These are phyloP conservation scores for Dactylella cylindrospora DNA, from an alignment of 2,329 filamentous ascomycete species.

Conservation along the genomic window DNA sequence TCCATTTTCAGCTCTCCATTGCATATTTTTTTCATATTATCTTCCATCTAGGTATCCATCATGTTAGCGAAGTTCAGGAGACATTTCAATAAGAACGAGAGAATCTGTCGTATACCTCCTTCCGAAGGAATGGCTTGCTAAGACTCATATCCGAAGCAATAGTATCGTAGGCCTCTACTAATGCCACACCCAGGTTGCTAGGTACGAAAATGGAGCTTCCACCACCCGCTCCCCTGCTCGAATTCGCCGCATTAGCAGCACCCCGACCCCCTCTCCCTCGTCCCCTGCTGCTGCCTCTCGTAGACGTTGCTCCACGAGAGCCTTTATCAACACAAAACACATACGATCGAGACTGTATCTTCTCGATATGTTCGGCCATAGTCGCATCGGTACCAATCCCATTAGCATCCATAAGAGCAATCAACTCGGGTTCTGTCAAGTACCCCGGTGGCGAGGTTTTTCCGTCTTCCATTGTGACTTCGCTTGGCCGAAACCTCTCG, in stretches of 20 bases:
- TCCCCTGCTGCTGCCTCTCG: conserved; percentile 51
- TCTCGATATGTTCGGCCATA: conserved; percentile 97
- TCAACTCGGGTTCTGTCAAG: conserved; percentile 91
- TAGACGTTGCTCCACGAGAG: conserved; percentile 49
- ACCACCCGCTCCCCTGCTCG: conserved; percentile 54
- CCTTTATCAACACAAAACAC: conserved; percentile 65
- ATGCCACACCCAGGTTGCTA: conserved; percentile 82
- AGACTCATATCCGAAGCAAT: conserved; percentile 91
- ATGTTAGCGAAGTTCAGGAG: background rate
- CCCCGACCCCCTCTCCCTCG: conserved; percentile 54
- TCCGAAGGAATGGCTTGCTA: conserved; percentile 91
- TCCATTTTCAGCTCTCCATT: conserved; percentile 75
- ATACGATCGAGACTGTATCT: conserved; percentile 88
- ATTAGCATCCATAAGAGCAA: conserved; percentile 96
- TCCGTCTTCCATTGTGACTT: conserved; percentile 87
- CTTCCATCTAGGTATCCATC: conserved; percentile 70
- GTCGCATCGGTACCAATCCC: conserved; percentile 98
- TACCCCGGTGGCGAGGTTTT: conserved; percentile 82
- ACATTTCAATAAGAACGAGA: background rate
- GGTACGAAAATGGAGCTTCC: conserved; percentile 85
- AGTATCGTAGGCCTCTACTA: conserved; percentile 91
- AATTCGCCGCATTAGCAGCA: conserved; percentile 55
- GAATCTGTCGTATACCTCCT: conserved; percentile 61
- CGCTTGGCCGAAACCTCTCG: conserved; percentile 81
- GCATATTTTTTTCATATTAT: conserved; percentile 95